phyloP scores from a whole-genome alignment of 345 rosid genomes.

The Physaria fendleri region DNA sequence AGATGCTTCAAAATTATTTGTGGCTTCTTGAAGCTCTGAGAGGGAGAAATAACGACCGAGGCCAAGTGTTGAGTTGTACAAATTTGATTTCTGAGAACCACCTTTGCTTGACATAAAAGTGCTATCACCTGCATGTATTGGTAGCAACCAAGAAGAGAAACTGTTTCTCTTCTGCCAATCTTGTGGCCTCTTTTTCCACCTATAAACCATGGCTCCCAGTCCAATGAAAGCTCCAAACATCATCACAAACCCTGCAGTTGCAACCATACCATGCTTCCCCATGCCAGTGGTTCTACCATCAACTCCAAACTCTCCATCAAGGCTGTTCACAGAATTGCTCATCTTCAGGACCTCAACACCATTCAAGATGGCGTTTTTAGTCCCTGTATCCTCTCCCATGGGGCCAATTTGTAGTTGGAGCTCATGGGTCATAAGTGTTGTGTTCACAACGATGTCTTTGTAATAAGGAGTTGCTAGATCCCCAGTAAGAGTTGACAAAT shows the following conservation, averaged over 20 bases:
- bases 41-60: slow-evolving; percentile 65
- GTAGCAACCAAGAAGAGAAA: slow-evolving; percentile 82
- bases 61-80: slow-evolving; percentile 51
- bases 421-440: slow-evolving; percentile 36
- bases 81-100: slow-evolving; percentile 51
- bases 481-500: slow-evolving; percentile 45
- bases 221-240: slow-evolving; percentile 86
- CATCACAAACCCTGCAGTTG: slow-evolving; percentile 76
- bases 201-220: slow-evolving; percentile 74
- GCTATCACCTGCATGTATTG: slow-evolving; percentile 58
- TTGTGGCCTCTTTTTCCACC: slow-evolving; percentile 74
- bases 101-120: slow-evolving; percentile 65
- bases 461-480: slow-evolving; percentile 49
- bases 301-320: slow-evolving; percentile 73
- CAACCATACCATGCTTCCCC: slow-evolving; percentile 43
- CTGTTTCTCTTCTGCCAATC: slow-evolving; percentile 82
- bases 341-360: slow-evolving; percentile 71
- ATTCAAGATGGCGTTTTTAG: slow-evolving; percentile 52
- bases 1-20: slow-evolving; percentile 55
- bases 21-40: slow-evolving; percentile 67
- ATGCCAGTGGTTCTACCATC: slow-evolving; percentile 37
- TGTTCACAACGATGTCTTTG: slow-evolving; percentile 65
- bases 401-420: slow-evolving; percentile 61
- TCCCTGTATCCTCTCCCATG: slow-evolving; percentile 45
- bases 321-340: slow-evolving; percentile 64